A percentile compares a stretch with the other conserved stretches of the same genome.
Evolutionary conservation across 1,139 yeast species (phyloP).

Genomic region (Suhomyces guaymorum): DNA sequence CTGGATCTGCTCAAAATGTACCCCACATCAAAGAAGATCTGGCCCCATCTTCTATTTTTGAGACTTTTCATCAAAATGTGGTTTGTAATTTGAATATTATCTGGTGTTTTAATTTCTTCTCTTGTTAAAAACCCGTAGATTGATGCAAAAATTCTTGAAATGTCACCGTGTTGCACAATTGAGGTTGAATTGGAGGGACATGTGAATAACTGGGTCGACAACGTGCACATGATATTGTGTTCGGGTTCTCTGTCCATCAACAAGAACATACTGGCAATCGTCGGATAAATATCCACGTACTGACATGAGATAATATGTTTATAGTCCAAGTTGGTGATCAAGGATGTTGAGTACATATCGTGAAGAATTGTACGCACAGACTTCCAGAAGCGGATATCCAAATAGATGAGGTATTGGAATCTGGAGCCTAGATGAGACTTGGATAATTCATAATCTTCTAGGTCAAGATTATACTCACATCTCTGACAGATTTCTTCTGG

Average conservation of each 20-base stretch:
- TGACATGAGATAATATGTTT: conserved; percentile 69
- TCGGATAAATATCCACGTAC: conserved; percentile 81
- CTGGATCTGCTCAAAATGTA: conserved; percentile 73
- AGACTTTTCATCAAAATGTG: conserved; percentile 51
- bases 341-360: conserved; percentile 66
- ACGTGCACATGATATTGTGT: conserved; percentile 65
- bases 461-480: conserved; percentile 45
- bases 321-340: conserved; percentile 64
- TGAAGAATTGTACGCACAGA: conserved; percentile 60
- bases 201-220: conserved; percentile 86
- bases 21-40: conserved; percentile 80
- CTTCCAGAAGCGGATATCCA: conserved; percentile 76
- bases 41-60: conserved; percentile 81
- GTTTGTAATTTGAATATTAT: conserved; percentile 42
- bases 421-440: conserved; percentile 60
- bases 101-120: conserved; percentile 53
- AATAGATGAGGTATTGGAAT: conserved; percentile 69
- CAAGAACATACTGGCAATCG: conserved; percentile 71
- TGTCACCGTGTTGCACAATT: conserved; percentile 68
- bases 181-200: conserved; percentile 77
- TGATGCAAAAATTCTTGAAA: conserved; percentile 65
- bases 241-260: conserved; percentile 82
- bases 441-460: conserved; percentile 28
- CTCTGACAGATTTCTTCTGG: conserved; percentile 42
- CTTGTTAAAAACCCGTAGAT: conserved; percentile 65